Base-by-base conservation (phyloP, 371 early-diverging fungal species). In the Mycotypha africana region DNA sequence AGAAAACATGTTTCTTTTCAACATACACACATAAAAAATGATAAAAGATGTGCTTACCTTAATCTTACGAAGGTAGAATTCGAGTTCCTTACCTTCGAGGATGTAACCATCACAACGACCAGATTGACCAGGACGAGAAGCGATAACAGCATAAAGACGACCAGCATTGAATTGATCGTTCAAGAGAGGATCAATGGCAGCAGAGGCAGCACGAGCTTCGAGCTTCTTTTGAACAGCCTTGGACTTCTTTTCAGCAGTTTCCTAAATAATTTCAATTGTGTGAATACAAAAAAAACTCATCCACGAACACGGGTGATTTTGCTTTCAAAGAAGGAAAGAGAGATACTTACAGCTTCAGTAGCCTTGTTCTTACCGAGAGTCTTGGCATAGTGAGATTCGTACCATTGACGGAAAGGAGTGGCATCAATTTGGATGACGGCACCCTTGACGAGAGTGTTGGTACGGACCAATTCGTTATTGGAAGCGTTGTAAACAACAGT, bases 391-490 rank as follows among this genome's bases (percentile, higher is more conserved):
- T 95, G 95, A 53, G 89, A 72, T 81, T 97, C 95, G 74, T 93
- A 96, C 93, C 96, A 95, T 74, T 97, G 96, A 65, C 94, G 89
- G 92, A 98, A 98, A 54, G 97, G 96, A 58, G 97, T 92, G 67
- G 99, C 96, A 79, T 96, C 97, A 61, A 99, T 85, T 78, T 99
- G 97, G 53, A 99, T 88, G 60, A 99, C 91, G 69, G 92, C 86
- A 60, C 93, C 89, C 89, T 99, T 99, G 48, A 99, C 99, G 42
- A 99, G 85, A 53, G 99, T 99, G 87, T 99, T 99, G 77, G 99
- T 99, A 74, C 99, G 95, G 75, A 99, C 97, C 69, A 99, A 84
- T 81, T 99, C 99, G 91, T 99, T 99, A 93, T 94, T 97, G 78
- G 95, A 91, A 61, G 99, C 91, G 82, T 99, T 99, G 92, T 99